Base-by-base conservation (phyloP, 495 filamentous ascomycete species). In the Hamigera avellanea region DNA sequence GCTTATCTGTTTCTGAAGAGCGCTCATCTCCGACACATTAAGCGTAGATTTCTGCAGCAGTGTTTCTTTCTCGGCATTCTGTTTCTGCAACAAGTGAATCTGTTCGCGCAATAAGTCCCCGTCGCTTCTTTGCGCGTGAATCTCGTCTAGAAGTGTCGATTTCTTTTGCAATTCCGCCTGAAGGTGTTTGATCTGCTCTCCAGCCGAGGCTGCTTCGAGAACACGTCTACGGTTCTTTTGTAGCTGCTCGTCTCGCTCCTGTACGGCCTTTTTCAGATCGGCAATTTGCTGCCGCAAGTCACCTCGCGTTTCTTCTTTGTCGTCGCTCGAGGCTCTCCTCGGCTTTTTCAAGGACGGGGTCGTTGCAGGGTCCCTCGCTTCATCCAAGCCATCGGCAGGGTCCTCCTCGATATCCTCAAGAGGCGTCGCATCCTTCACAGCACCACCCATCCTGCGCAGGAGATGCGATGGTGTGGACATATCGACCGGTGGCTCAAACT, bases 401-500 rank as follows among this genome's bases (percentile, higher is more conserved):
- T 57, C 48, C 25, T 66, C 64, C 36, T 65, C 56, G 13, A 68
- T 66, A 32, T 56, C 50, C 36, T 65, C 64, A 6, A 68, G 47
- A 13, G 58, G 61, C 2, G 60, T 64, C 2, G 51, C 48, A 28
- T 65, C 62, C 25, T 50, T 61, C 0, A 46, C 45, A 2, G 53
- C 38, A 0, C 40, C 50, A 29, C 45, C 47, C 0, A 35, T 47
- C 14, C 62, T 44, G 39, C 56, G 58, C 30, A 68, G 33, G 2
- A 68, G 19, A 43, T 68, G 64, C 26, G 64, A 66, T 6, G 64
- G 64, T 5, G 64, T 68, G 1, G 64, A 68, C 61, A 68, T 66
- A 37, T 66, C 64, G 7, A 65, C 50, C 6, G 64, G 64, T 2
- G 62, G 61, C 2, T 54, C 62, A 27, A 66, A 68, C 46, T 68